Evolutionary conservation across 78 protist species (phyloP), one percentile per base, ranked within the genome.

Genomic region (Salpingoeca rosetta): DNA sequence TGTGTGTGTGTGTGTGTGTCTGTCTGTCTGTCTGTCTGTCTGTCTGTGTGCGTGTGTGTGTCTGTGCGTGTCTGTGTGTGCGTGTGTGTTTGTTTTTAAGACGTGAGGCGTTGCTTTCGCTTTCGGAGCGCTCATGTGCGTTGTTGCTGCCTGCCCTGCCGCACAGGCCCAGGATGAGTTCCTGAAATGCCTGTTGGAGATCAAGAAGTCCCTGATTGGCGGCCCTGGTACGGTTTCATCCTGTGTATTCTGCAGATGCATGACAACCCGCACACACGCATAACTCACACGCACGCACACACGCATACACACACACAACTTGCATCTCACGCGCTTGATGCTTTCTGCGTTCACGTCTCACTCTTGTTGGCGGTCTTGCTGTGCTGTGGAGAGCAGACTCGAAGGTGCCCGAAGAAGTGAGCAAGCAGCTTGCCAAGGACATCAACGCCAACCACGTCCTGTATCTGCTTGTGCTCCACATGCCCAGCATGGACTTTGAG

Each of bases 401-500:
- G 82, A 90, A 88, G 76, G 88, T 92, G 42, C 78, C 43, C 79
- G 81, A 81, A 44, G 92, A 91, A 73, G 39, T 36, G 2, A 88
- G 73, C 44, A 82, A 79, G 11, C 85, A 72, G 56, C 73, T 92
- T 24, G 83, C 92, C 36, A 65, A 39, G 38, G 94, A 90, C 75
- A 57, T 90, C 24, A 86, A 88, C 75, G 38, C 81, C 39, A 81
- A 44, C 42, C 91, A 91, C 57, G 56, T 90, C 27, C 43, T 93
- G n/a, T 82, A 45, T 24, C 36, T 82, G 3, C 45, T 93, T 26
- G 84, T 93, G 42, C 74, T 57, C 56, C 89, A 91, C 83, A n/a
- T 93, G 39, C 72, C 36, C 27, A 76, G 77, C 40, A 37, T 93
- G 36, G 96, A 93, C 35, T 93, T 93, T 77, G 96, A 93, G 89